phyloP scores from a whole-genome alignment of 768 basidiomycete genomes.

The Amanita brunnescens region DNA sequence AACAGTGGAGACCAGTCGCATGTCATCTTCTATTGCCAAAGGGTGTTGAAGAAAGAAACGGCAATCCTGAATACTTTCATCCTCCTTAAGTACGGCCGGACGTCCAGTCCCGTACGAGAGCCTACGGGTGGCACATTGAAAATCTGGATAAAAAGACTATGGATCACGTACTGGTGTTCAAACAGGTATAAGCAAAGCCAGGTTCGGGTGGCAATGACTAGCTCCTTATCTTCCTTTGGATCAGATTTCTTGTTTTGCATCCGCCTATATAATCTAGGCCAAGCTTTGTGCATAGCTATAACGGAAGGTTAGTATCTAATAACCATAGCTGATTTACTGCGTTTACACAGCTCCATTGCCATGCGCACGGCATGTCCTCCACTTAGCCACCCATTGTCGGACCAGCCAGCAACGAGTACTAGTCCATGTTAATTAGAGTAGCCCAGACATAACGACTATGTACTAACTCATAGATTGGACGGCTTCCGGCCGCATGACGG shows the following conservation, averaged over 20 bases:
- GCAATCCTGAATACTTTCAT: constrained; percentile 82
- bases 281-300: constrained; percentile 83
- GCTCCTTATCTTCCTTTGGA: constrained; percentile 57
- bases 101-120: constrained; percentile 93
- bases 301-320: neutral
- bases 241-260: constrained; percentile 64
- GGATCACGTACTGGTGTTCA: constrained; percentile 74
- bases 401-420: constrained; percentile 93
- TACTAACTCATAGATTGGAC: constrained; percentile 88
- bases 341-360: constrained; percentile 87
- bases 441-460: neutral
- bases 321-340: neutral
- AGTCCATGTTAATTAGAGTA: constrained; percentile 6
- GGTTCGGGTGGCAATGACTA: constrained; percentile 75
- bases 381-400: constrained; percentile 91
- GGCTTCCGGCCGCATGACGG: constrained; percentile 77
- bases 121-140: constrained; percentile 29
- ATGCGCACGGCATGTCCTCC: constrained; percentile 96
- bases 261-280: constrained; percentile 70
- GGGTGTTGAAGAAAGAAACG: constrained; percentile 79
- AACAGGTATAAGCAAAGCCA: constrained; percentile 95
- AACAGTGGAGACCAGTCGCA: constrained; percentile 90
- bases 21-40: constrained; percentile 85
- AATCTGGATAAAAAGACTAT: neutral
- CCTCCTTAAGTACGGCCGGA: constrained; percentile 86